Evolutionary conservation across 352 stramenopile genomes (phyloP), one percentile per base, ranked within the genome.

Genomic region (Pythium oligandrum): DNA sequence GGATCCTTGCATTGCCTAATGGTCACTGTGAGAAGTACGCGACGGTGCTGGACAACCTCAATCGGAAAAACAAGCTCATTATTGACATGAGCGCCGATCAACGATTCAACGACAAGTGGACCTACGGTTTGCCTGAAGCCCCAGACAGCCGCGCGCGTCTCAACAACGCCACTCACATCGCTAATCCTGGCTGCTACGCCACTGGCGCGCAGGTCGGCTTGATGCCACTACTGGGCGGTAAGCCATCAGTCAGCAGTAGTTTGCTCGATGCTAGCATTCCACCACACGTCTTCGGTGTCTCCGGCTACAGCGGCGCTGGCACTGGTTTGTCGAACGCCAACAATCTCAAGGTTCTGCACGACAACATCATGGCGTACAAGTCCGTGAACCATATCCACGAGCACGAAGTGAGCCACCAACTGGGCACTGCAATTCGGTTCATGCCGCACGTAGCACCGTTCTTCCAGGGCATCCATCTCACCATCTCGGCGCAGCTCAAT

Each of bases 381-480:
- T 92, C 83, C 12, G 86, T 96, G 48, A 77, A 86, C 58, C 87
- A 96, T 71, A 95, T 96, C 56, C 87, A 96, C 63, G 87, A 96
- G 63, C 55, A 77, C 51, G 87, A 96, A 59, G 68, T 93, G 57
- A 90, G 77, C 64, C 74, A 89, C 63, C 87, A 96, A 51, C 60
- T 95, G 12, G 74, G 75, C 44, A 90, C 79, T 40, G 55, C 71
- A 0, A 73, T 98, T 50, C 89, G 90, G 34, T 97, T 98, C 74
- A 98, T 96, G 74, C 90, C 92, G 36, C 90, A 97, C 65, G 86
- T 98, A 7, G 92, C 92, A 43, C 75, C 89, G 49, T 97, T 93
- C 69, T 97, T 96, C 71, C 89, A 96, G 53, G 92, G 92, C 51
- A 98, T 98, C 60, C 88, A 97, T 60, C 70, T 97, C 34, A 96